Conservation (phyloP, 2,329 filamentous ascomycete species). For the Xylaria sp. region DNA sequence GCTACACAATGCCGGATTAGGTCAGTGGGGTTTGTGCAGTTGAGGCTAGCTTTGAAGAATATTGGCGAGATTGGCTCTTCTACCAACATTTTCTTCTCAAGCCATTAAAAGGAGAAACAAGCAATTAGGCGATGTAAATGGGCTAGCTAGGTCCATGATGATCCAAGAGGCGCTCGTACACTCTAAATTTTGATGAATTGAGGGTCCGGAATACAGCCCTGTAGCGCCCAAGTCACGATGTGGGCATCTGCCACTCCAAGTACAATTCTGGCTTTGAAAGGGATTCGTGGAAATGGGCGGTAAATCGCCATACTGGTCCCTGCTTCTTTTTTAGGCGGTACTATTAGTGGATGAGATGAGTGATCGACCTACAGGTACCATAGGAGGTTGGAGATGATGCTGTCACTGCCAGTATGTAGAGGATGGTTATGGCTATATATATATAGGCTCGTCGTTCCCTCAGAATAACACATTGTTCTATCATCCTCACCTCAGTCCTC, state of each 20-base stretch:
- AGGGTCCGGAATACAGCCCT: background rate
- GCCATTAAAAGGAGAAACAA: background rate
- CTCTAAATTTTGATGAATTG: background rate
- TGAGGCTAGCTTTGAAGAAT: background rate
- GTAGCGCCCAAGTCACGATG: slow-evolving; percentile 5
- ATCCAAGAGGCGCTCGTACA: background rate
- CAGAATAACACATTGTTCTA: background rate
- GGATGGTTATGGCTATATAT: slow-evolving; percentile 29
- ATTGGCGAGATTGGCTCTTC: slow-evolving; percentile 13
- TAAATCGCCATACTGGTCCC: slow-evolving; percentile 40
- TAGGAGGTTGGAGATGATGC: background rate
- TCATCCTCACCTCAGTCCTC: slow-evolving; percentile 14
- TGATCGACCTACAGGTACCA: background rate
- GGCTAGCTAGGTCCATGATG: background rate
- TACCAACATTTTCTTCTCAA: background rate
- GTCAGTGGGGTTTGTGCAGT: background rate
- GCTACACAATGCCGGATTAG: slow-evolving; percentile 5
- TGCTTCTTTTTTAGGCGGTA: slow-evolving; percentile 34
- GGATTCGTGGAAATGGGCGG: slow-evolving; percentile 31
- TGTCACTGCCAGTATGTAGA: background rate
- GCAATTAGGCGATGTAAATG: background rate
- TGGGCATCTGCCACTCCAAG: background rate
- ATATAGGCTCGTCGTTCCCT: slow-evolving; percentile 24
- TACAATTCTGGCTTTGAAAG: background rate
- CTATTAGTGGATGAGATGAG: slow-evolving; percentile 21